A percentile compares a stretch with the other conserved stretches of the same genome.
These are phyloP conservation scores for Aurifilum marmelostoma DNA, from an alignment of 2,329 filamentous ascomycete species.

Conservation along the genomic window DNA sequence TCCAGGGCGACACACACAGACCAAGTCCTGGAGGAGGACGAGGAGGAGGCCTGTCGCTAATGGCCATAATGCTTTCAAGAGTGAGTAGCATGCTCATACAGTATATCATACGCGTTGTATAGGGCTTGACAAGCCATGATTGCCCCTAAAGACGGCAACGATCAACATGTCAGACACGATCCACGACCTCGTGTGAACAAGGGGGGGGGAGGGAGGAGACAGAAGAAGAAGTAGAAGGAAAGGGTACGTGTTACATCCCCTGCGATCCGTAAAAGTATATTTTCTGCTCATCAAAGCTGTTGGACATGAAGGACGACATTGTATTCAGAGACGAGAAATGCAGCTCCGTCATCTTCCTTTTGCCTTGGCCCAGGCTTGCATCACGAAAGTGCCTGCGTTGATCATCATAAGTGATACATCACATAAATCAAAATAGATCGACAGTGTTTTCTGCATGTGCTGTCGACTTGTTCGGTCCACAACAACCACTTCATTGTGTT, in stretches of 20 bases:
- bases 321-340: neutral
- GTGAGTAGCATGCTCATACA: neutral
- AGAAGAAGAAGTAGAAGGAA: neutral
- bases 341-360: neutral
- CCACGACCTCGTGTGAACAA: neutral
- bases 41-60: neutral
- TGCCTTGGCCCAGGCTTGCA: neutral
- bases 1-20: neutral
- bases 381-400: neutral
- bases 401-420: neutral
- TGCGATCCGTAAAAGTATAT: neutral
- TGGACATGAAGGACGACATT: neutral
- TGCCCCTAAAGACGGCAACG: neutral
- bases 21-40: neutral
- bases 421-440: neutral
- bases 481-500: neutral
- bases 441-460: neutral
- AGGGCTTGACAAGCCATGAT: neutral
- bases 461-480: neutral
- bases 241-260: neutral
- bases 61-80: neutral
- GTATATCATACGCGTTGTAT: neutral
- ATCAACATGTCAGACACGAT: slow-evolving; percentile 7
- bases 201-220: neutral
- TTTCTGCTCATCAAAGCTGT: neutral